Evolutionary conservation across 2,329 filamentous ascomycete species (phyloP).

Genomic region (Calcarisporium arbuscula): DNA sequence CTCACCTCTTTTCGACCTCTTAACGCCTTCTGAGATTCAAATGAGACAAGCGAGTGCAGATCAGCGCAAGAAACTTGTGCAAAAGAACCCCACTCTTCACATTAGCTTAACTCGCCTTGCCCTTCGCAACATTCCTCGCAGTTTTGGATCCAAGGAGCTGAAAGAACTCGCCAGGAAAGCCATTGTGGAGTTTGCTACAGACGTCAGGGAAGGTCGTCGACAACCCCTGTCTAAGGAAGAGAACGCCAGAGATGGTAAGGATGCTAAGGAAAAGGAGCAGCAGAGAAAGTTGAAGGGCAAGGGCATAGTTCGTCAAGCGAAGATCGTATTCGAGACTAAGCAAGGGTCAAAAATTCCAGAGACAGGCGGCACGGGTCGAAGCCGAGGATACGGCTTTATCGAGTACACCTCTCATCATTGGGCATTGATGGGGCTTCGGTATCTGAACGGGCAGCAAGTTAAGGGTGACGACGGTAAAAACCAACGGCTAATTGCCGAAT

Average conservation of each 20-base stretch:
- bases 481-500: slow-evolving; percentile 88
- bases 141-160: slow-evolving; percentile 76
- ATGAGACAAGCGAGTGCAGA: slow-evolving; percentile 82
- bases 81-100: slow-evolving; percentile 84
- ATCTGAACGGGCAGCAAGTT: slow-evolving; percentile 73
- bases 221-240: slow-evolving; percentile 86
- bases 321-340: slow-evolving; percentile 85
- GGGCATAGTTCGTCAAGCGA: slow-evolving; percentile 83
- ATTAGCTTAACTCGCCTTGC: slow-evolving; percentile 85
- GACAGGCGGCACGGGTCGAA: slow-evolving; percentile 69
- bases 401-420: slow-evolving; percentile 92
- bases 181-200: slow-evolving; percentile 88
- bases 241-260: slow-evolving; percentile 68
- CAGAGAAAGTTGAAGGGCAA: slow-evolving; percentile 76
- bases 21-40: slow-evolving; percentile 73
- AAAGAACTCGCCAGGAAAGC: slow-evolving; percentile 87
- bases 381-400: slow-evolving; percentile 93
- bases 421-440: slow-evolving; percentile 90
- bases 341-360: slow-evolving; percentile 81
- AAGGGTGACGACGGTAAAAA: slow-evolving; percentile 65
- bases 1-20: slow-evolving; percentile 68
- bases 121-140: slow-evolving; percentile 82
- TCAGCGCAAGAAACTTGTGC: slow-evolving; percentile 84
- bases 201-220: slow-evolving; percentile 73
- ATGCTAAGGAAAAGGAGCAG: slow-evolving; percentile 74